Evolutionary conservation across 805 yeast genomes (phyloP), one percentile per base, ranked within the genome.

Genomic region (Metschnikowia rubicola): DNA sequence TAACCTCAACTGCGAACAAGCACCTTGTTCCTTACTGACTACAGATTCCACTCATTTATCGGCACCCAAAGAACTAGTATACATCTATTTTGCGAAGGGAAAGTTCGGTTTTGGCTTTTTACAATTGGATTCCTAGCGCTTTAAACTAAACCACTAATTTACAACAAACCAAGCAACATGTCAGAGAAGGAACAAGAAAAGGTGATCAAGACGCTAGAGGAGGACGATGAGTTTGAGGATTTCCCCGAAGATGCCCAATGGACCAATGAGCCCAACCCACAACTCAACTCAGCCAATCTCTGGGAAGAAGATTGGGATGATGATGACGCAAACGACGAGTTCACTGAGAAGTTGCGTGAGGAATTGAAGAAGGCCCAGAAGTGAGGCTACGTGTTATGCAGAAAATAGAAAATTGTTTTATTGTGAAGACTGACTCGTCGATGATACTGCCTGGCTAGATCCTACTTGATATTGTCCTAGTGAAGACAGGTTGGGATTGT

Each of bases 241-340:
- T 92, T 92, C 73, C 97, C 96, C 12, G 89, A 81, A 46, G 96
- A 90, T 62, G 83, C 65, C 26, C 61, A 85, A 57, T 90, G 96
- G 96, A 67, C 78, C 65, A 75, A 47, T 75, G 83, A 58, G 66
- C 84, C 47, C 64, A 80, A 53, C 75, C 77, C 51, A 62, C 76
- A 58, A 70, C 74, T 56, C 73, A 79, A 54, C 77, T 78, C 65
- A 67, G 79, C 57, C 77, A 68, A 81, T 52, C 78, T 91, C 43
- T 91, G 98, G 97, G 96, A 91, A 57, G 97, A 91, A 67, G 92
- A 89, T 64, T 92, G 99, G 99, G 97, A 87, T 56, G 95, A 92
- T 64, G 96, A 90, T 52, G 97, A 91, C 60, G 87, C 84, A 49
- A 94, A 88, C 50, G 97, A 91, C 60, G 89, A 88, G 55, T 94